Base-by-base conservation (phyloP, 2,329 filamentous ascomycete genomes). In the Tolypocladium capitatum region DNA sequence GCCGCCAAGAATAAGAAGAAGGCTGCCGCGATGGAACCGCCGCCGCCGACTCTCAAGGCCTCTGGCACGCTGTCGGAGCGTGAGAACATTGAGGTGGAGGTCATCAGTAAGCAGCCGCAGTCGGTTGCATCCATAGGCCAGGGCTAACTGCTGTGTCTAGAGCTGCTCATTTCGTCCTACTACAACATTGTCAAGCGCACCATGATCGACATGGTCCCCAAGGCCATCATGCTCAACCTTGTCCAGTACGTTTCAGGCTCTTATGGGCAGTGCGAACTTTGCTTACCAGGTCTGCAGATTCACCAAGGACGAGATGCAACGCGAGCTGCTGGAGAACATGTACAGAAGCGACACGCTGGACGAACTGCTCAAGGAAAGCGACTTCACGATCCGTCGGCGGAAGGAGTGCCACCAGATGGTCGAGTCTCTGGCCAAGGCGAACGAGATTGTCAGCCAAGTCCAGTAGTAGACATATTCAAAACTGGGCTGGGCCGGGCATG, bases 381-480 rank as follows among this genome's bases (percentile, higher is more conserved):
- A 98, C 67, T 97, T 95, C 75, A 98, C 92, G 4, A 77, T 94
- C 60, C 81, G 91, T 60, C 78, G 92, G 67, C 80, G 92, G 66
- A 98, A 98, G 75, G 92, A 98, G 69, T 98, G 92, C 69, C 89
- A 94, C 70, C 89, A 96, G 69, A 98, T 98, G 92, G 92, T 98
- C 46, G 92, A 98, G 69, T 94, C 86, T 48, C 74, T 98, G 61
- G 71, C 76, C 57, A 84, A 86, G 67, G 92, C 92, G 49, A 92
- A 83, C 67, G 92, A 98, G 74, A 97, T 98, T 70, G 92, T 98
- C 64, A 90, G 87, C 68, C 79, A 83, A 64, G 80, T 83, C 48
- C 77, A 81, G 73, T 81, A 73, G 64, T 46, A 20, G 45, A 45
- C n/a, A 27, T 11, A 21, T 11, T 20, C 30, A 28, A 5, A n/a